Evolutionary conservation across 1,139 yeast genomes (phyloP), one percentile per base, ranked within the genome.

Genomic region (Ogataea hybrid): DNA sequence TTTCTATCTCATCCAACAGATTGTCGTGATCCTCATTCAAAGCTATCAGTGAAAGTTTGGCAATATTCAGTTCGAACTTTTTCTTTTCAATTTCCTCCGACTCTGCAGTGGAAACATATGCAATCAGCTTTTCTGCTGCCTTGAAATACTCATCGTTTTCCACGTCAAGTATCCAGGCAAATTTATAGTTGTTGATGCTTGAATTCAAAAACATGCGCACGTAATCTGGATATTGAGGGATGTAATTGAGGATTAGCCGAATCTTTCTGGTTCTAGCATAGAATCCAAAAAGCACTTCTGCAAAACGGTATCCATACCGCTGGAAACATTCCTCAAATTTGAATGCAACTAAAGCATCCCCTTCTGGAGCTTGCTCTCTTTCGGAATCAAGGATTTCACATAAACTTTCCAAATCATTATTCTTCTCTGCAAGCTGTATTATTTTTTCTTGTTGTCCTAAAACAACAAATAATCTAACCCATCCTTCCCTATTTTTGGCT

Each of bases 101-200:
- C 8, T 44, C 12, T 2, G 59, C 54, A n/a, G 62, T 57, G 7
- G 64, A 55, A 4, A 77, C 71, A 6, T 78, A 70, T 5, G 60
- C 52, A 2, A 65, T 47, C 20, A 87, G 64, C 0, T 73, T 67
- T 7, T 61, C 54, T 1, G 83, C 69, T 0, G 90, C 92, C 3
- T 61, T 56, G 4, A 46, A 48, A 56, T 72, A 84, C 5, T 80
- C 69, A 4, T 65, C 69, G 49, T 73, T 77, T 28, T 76, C 58
- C 15, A 87, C 61, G 44, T 83, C 76, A 45, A 79, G 73, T 28
- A 88, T 81, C 97, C 97, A 89, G 1, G 89, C 73, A 35, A 87
- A 73, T 32, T 72, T 66, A 4, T 78, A 75, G 39, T 80, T 76
- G 6, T 69, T 59, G 5, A 39, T 30, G 29, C 73, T 68, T 28